Evolutionary conservation across 2,329 filamentous ascomycete genomes (phyloP).

Genomic region (Fusarium sp.): DNA sequence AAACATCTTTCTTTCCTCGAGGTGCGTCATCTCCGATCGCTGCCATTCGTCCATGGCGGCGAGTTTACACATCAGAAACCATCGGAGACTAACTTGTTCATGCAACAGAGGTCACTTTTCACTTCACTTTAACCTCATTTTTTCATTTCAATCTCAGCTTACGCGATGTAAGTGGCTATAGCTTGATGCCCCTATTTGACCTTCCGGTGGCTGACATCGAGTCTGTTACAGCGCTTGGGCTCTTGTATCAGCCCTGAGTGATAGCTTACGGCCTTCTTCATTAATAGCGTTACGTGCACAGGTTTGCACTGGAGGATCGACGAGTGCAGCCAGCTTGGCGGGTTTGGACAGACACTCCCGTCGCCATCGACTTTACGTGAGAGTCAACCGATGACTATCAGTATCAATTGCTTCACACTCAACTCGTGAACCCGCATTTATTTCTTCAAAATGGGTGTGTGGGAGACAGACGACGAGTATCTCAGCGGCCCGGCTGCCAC

Average conservation of each 20-base stretch:
- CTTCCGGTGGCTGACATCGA: constrained; percentile 20
- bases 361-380: neutral
- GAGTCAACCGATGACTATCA: neutral
- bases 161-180: neutral
- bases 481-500: constrained; percentile 64
- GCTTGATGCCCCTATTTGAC: neutral
- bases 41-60: neutral
- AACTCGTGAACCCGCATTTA: neutral
- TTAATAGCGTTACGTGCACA: constrained; percentile 31
- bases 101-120: neutral
- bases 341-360: neutral
- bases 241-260: constrained; percentile 5
- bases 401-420: neutral
- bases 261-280: constrained; percentile 10
- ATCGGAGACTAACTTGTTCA: neutral
- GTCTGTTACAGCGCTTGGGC: constrained; percentile 7
- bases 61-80: neutral
- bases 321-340: neutral
- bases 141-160: neutral
- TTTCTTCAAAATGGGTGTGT: constrained; percentile 61
- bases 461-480: constrained; percentile 74
- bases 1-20: constrained; percentile 7
- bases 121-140: neutral
- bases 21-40: constrained; percentile 1
- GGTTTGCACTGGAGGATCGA: constrained; percentile 22